Percentiles rank a stretch among this genome's conserved stretches.
Conservation (phyloP, 2,329 filamentous ascomycete genomes). For the Verticillium nubilum region DNA sequence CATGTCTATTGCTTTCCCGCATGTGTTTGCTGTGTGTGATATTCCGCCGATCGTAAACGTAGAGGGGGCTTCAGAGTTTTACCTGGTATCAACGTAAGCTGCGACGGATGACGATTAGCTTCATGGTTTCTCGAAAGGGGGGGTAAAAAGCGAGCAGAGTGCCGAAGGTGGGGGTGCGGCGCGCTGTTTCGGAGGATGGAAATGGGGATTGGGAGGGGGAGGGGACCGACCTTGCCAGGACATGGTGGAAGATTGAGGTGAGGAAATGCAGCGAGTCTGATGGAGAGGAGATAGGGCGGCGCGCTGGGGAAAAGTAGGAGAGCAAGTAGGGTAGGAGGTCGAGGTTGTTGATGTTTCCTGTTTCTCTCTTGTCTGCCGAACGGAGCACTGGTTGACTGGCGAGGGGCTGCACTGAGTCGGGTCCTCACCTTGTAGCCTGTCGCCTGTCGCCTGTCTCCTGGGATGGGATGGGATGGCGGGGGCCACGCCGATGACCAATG, state of each 20-base stretch:
- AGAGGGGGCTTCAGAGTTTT: conserved; percentile 14
- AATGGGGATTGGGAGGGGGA: conserved; percentile 1
- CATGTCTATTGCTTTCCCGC: not conserved
- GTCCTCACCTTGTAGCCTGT: not conserved
- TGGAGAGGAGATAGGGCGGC: not conserved
- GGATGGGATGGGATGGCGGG: not conserved
- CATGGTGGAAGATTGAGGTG: conserved; percentile 42
- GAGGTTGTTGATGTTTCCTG: not conserved
- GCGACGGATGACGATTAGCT: conserved; percentile 20
- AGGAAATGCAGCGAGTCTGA: not conserved
- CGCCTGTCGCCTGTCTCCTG: too few species aligned
- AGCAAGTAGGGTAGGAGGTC: not conserved
- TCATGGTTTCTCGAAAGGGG: not conserved
- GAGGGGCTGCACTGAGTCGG: not conserved
- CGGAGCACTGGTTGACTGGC: not conserved
- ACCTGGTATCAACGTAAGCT: conserved; percentile 50
- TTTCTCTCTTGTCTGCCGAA: not conserved
- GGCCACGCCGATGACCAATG: not conserved
- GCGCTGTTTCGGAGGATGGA: conserved; percentile 3
- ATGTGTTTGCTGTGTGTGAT: not conserved
- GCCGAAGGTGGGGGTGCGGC: conserved; percentile 8
- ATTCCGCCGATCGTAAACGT: not conserved
- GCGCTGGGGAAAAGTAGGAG: not conserved
- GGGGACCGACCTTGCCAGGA: conserved; percentile 64
- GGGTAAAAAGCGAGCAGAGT: not conserved